phyloP scores from a whole-genome alignment of 192 early-diverging fungal species.

The Backusella tarrabulga region DNA sequence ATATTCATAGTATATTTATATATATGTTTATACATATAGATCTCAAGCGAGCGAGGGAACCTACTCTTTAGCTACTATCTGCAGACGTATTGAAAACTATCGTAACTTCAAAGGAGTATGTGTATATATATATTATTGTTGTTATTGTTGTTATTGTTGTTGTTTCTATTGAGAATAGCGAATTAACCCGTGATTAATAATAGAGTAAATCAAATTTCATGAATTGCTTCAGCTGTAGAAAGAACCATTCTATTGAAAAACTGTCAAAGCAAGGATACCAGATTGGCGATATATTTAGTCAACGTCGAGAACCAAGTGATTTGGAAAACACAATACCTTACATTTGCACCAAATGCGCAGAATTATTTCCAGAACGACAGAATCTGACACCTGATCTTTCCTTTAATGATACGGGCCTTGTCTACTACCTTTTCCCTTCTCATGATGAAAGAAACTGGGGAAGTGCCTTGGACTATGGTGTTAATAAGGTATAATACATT shows the following conservation, averaged over 20 bases:
- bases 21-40: background rate
- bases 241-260: background rate
- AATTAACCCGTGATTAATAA: background rate
- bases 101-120: background rate
- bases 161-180: too few relatives aligned
- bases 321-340: background rate
- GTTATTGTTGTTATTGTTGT: too few relatives aligned
- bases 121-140: too few relatives aligned
- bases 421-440: background rate
- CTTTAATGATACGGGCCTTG: background rate
- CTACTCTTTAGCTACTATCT: constrained; percentile 19
- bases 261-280: background rate
- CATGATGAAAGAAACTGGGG: constrained; percentile 12
- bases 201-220: background rate
- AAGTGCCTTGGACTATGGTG: background rate
- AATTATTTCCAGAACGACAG: background rate
- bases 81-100: constrained; percentile 19
- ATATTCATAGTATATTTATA: background rate
- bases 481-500: constrained; percentile 7
- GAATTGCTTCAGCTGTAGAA: background rate
- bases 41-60: background rate
- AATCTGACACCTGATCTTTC: background rate
- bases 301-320: background rate
- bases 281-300: background rate
- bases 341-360: background rate